These are phyloP conservation scores for Evansstolkia leycettana DNA, from an alignment of 495 filamentous ascomycete species.

Conservation along the genomic window DNA sequence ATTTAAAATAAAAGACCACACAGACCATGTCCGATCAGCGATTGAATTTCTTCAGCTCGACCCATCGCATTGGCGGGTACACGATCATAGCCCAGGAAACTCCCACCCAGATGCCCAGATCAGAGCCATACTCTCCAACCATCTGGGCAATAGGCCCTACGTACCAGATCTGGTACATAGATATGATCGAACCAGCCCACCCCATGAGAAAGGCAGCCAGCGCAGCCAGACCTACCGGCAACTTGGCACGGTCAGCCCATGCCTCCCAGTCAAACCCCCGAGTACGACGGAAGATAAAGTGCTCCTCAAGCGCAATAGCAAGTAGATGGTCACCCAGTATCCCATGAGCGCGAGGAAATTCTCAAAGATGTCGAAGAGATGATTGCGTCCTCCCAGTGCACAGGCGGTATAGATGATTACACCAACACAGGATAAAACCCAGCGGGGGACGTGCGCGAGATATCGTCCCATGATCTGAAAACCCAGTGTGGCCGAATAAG, in stretches of 20 bases:
- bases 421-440: slow-evolving; percentile 49
- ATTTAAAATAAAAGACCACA: no score
- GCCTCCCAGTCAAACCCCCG: slow-evolving; percentile 44
- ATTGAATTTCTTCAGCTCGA: slow-evolving; percentile 1
- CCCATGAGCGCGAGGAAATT: slow-evolving; percentile 67
- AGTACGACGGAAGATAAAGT: slow-evolving; percentile 45
- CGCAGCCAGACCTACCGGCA: slow-evolving; percentile 53
- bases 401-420: slow-evolving; percentile 51
- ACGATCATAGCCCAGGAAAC: neutral
- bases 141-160: slow-evolving; percentile 39
- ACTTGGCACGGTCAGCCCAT: slow-evolving; percentile 45
- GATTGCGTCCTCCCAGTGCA: slow-evolving; percentile 48
- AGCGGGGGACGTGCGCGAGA: slow-evolving; percentile 43
- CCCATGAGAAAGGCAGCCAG: slow-evolving; percentile 52
- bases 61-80: slow-evolving; percentile 1
- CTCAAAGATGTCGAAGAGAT: slow-evolving; percentile 52
- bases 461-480: slow-evolving; percentile 53
- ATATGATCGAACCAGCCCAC: slow-evolving; percentile 56
- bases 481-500: slow-evolving; percentile 58
- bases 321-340: slow-evolving; percentile 60
- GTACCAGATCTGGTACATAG: slow-evolving; percentile 40
- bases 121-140: slow-evolving; percentile 47
- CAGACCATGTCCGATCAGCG: no score
- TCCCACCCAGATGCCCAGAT: slow-evolving; percentile 28
- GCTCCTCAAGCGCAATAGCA: slow-evolving; percentile 50